Evolutionary conservation across 2,329 filamentous ascomycete species (phyloP).

Genomic region (Colletotrichum kahawae): DNA sequence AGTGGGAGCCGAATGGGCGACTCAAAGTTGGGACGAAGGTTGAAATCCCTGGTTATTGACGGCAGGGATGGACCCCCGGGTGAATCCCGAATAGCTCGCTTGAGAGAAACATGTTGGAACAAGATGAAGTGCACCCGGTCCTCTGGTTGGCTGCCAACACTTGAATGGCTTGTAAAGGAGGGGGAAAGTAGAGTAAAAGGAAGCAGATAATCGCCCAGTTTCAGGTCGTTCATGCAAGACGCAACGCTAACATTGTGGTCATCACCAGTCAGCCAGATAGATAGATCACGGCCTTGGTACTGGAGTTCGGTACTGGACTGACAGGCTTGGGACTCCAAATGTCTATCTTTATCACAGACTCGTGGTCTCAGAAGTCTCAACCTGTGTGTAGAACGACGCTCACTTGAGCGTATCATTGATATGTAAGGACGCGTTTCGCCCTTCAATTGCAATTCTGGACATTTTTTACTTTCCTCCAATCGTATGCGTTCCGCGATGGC

Average conservation of each 20-base stretch:
- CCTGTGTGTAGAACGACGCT: background rate
- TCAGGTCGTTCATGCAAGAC: slow-evolving; percentile 8
- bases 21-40: background rate
- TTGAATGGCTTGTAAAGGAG: background rate
- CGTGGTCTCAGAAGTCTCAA: background rate
- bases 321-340: background rate
- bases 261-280: background rate
- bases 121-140: background rate
- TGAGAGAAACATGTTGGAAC: slow-evolving; percentile 1
- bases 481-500: background rate
- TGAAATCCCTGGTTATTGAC: background rate
- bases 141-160: background rate
- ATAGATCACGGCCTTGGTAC: background rate
- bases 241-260: background rate
- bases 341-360: background rate
- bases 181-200: background rate
- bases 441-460: background rate
- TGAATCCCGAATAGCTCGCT: background rate
- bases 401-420: background rate
- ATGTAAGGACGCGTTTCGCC: background rate
- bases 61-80: background rate
- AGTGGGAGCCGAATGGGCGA: background rate
- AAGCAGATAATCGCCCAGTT: slow-evolving; percentile 14
- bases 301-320: background rate
- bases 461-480: background rate